A percentile compares a stretch with the other conserved stretches of the same genome.
These are phyloP conservation scores for Mucor saturninus DNA, from an alignment of 371 early-diverging fungal genomes.

Conservation along the genomic window DNA sequence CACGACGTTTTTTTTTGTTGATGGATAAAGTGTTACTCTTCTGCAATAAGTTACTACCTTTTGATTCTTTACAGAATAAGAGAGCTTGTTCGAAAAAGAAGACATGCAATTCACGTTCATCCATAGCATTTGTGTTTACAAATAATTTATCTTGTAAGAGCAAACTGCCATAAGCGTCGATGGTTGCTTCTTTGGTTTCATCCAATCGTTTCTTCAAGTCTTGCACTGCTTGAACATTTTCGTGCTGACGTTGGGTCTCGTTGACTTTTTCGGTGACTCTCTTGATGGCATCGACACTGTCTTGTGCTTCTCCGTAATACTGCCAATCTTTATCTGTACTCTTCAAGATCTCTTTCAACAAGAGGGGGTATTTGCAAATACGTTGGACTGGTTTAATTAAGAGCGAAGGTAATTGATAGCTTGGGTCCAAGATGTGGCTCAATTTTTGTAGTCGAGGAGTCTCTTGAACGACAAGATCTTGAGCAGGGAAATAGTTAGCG, in stretches of 20 bases:
- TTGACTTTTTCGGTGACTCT: constrained; percentile 91
- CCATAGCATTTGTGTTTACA: constrained; percentile 49
- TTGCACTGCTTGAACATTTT: constrained; percentile 77
- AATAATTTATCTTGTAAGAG: constrained; percentile 82
- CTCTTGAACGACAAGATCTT: constrained; percentile 61
- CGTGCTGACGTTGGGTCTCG: constrained; percentile 88
- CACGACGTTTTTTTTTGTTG: constrained; percentile 50
- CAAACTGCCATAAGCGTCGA: constrained; percentile 79
- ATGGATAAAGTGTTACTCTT: constrained; percentile 52
- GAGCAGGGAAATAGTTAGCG: constrained; percentile 87
- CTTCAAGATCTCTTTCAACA: constrained; percentile 86
- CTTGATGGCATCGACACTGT: constrained; percentile 82
- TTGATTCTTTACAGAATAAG: constrained; percentile 72
- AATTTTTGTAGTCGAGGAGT: constrained; percentile 60
- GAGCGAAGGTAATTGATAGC: constrained; percentile 84
- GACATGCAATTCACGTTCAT: constrained; percentile 77
- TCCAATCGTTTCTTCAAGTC: constrained; percentile 78
- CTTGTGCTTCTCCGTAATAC: constrained; percentile 75
- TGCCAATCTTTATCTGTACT: constrained; percentile 73
- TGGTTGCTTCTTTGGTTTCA: constrained; percentile 20
- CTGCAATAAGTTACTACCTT: constrained; percentile 50
- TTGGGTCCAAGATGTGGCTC: constrained; percentile 80
- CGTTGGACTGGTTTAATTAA: constrained; percentile 98
- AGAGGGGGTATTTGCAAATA: constrained; percentile 94
- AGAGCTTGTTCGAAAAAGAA: constrained; percentile 91